Conservation (phyloP, 2,329 filamentous ascomycete genomes). For the Curvularia hawaiiensis region DNA sequence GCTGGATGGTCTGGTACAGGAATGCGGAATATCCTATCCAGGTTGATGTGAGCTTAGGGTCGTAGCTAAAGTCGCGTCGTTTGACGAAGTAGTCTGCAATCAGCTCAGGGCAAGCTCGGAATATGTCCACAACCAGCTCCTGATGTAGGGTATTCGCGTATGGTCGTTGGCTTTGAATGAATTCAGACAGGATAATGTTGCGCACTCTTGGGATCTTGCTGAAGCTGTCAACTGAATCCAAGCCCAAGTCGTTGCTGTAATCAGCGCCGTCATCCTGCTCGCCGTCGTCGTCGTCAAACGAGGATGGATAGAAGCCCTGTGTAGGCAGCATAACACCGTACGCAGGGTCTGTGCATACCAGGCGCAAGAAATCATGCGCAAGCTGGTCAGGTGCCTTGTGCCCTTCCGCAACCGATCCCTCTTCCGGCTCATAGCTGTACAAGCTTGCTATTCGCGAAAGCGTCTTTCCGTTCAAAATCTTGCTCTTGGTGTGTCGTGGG, state of each 20-base stretch:
- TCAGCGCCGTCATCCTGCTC: constrained; percentile 50
- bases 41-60: constrained; percentile 88
- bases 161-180: constrained; percentile 78
- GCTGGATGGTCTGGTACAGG: constrained; percentile 77
- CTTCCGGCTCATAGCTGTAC: constrained; percentile 48
- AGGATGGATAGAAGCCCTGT: constrained; percentile 82
- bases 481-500: constrained; percentile 73
- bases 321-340: constrained; percentile 78
- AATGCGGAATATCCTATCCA: constrained; percentile 96
- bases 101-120: constrained; percentile 81
- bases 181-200: constrained; percentile 79
- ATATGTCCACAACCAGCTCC: constrained; percentile 80
- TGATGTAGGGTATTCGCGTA: constrained; percentile 82
- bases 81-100: constrained; percentile 85
- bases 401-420: constrained; percentile 53
- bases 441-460: constrained; percentile 65
- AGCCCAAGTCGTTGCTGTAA: constrained; percentile 63
- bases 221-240: constrained; percentile 73
- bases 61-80: constrained; percentile 78
- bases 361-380: constrained; percentile 75
- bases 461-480: constrained; percentile 75
- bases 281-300: constrained; percentile 61
- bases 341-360: constrained; percentile 73
- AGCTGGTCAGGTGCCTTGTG: constrained; percentile 66
- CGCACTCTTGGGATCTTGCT: constrained; percentile 74